phyloP scores from a whole-genome alignment of 2,329 filamentous ascomycete genomes.

The Lomentospora prolificans region DNA sequence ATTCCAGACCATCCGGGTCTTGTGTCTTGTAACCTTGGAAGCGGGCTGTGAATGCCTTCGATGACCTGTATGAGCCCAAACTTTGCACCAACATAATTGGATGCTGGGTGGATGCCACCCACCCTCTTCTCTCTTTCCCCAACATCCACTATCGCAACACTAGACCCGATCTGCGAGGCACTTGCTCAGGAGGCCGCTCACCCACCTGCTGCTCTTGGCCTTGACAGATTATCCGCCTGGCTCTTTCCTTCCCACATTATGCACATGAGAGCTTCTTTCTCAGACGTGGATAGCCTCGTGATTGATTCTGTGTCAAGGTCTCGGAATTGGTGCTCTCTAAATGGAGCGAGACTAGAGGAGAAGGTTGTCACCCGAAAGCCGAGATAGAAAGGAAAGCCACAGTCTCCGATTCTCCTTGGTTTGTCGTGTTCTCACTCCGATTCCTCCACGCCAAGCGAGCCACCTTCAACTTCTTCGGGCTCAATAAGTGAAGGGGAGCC shows the following conservation, averaged over 20 bases:
- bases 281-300: background rate
- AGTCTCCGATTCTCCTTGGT: too few species aligned
- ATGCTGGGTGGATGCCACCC: slow-evolving; percentile 1
- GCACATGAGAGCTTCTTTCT: background rate
- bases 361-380: background rate
- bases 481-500: background rate
- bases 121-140: background rate
- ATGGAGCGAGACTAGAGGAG: background rate
- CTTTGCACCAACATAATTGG: background rate
- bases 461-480: background rate
- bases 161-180: background rate
- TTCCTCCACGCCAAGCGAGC: slow-evolving; percentile 1
- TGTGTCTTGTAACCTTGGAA: too few species aligned
- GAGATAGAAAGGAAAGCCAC: background rate
- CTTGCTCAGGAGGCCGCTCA: background rate
- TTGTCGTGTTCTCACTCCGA: background rate
- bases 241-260: too few species aligned
- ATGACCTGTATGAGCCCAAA: background rate
- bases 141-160: background rate
- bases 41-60: too few species aligned
- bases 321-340: background rate
- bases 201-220: background rate
- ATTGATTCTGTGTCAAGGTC: background rate
- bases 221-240: background rate
- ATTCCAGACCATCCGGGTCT: background rate